Evolutionary conservation across 1,284 basidiomycete species (phyloP), one percentile per base, ranked within the genome.

Genomic region (Moesziomyces sp.): DNA sequence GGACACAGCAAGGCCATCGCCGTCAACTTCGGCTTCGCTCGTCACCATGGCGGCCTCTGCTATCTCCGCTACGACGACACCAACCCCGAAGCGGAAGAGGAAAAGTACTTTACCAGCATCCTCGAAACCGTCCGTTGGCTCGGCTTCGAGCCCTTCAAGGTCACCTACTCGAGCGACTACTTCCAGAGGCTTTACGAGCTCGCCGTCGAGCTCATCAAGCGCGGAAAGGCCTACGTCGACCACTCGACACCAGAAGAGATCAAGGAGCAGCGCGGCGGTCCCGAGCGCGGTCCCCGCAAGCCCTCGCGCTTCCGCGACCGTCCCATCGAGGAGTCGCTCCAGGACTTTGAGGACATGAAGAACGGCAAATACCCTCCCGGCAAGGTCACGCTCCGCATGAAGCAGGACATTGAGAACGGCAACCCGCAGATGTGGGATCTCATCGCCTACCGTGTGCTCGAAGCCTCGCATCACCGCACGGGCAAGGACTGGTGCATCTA

Each of bases 341-440:
- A 81, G 19, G 94, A 97, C 83, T 98, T 99, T 81, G 89, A 93
- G 85, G 90, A 89, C 66, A 99, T 99, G 97, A 93, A 91, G 86
- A 88, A 91, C 65, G 97, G 97, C 18, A 88, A 90, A 76, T 98
- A 96, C 86, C 87, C 89, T 57, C 93, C 94, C 46, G 94, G 94
- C 78, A 90, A 94, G 85, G 94, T 92, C 19, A 93, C 92, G 74
- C 86, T 99, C 53, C 90, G 97, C 48, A 99, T 99, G 97, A 99
- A 99, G 87, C 93, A 96, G 87, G 93, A 99, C 84, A 86, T 99
- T 42, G 88, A 90, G 54, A 78, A 76, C 57, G 92, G 92, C 13
- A 99, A 99, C 85, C 96, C 97, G 24, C 94, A 96, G 86, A 98
- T 99, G 96, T 99, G 97, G 97, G 97, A 99, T 86, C 86, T 97